Evolutionary conservation across 345 rosid genomes (phyloP).

Genomic region (Psidium friedrichsthalianum): DNA sequence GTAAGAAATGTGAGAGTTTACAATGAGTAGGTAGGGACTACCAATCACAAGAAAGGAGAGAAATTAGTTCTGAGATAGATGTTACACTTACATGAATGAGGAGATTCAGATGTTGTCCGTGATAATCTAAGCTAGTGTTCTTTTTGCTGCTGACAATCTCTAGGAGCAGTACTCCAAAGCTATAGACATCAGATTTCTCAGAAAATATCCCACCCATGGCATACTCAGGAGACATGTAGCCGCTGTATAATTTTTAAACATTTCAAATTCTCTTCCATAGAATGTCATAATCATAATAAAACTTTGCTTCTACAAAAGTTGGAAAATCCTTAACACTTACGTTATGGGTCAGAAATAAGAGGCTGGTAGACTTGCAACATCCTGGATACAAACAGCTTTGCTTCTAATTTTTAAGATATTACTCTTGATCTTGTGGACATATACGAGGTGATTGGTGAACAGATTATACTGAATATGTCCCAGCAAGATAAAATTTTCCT

Average conservation of each 20-base stretch:
- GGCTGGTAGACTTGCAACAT: not conserved
- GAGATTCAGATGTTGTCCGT: not conserved
- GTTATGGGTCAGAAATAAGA: not conserved
- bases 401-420: not conserved
- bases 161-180: constrained; percentile 5
- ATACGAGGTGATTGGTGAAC: too few species aligned
- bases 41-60: not conserved
- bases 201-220: not conserved
- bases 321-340: not conserved
- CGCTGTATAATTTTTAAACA: not conserved
- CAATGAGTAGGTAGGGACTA: not conserved
- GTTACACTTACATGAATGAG: constrained; percentile 1
- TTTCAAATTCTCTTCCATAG: not conserved
- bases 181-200: not conserved
- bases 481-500: not conserved
- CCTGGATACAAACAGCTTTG: not conserved
- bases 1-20: too few species aligned
- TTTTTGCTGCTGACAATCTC: constrained; percentile 7
- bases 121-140: not conserved
- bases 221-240: constrained; percentile 18
- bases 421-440: not conserved
- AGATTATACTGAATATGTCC: not conserved
- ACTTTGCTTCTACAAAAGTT: not conserved
- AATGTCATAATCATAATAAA: not conserved
- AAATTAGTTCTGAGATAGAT: not conserved